Evolutionary conservation across 306 rosid genomes (phyloP), one percentile per base, ranked within the genome.

Genomic region (Pterocarpus santalinus): DNA sequence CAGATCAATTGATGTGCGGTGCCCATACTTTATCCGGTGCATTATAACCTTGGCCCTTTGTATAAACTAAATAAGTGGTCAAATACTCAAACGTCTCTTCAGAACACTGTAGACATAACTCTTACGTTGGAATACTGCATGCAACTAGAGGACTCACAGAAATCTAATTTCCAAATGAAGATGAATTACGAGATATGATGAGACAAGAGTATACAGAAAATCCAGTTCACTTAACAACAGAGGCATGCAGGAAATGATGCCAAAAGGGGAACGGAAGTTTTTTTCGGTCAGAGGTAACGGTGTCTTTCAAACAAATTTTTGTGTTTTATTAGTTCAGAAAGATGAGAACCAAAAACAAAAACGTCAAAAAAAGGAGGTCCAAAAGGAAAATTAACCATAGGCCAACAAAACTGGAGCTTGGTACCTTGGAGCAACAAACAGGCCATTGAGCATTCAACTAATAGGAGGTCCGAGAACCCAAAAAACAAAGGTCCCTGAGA

Each of bases 331-430:
- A 5, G 8, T 1, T 44, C 4, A 44, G 49, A 44, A 8, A 44
- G 2, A 44, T 44, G 10, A 44, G 49, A 44, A 44, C 49, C 28
- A 22, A 22, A 22, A 44, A 8, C 8, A 44, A 44, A 44, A 44
- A 1, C 1, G 8, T 8, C 49, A 5, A 44, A 44, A 44, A 5
- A 3, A 22, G 28, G 1, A 22, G 28, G 28, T 22, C 28, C 28
- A 22, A 22, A 22, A 22, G 28, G 28, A 5, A 33, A 44, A 61
- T 9, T 17, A 63, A 64, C 80, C 63, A n/a, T 51, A 49, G 73
- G 80, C 39, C 64, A 76, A 65, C n/a, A 35, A 34, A 63, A 63
- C 61, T 34, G 80, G 32, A 49, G 61, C 49, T 61, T 61, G 80
- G 51, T 75, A 62, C 46, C 52, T 63, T 63, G 5, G 53, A 56